These are phyloP conservation scores for Colletotrichum kahawae DNA, from an alignment of 2,329 filamentous ascomycete species.

Conservation along the genomic window DNA sequence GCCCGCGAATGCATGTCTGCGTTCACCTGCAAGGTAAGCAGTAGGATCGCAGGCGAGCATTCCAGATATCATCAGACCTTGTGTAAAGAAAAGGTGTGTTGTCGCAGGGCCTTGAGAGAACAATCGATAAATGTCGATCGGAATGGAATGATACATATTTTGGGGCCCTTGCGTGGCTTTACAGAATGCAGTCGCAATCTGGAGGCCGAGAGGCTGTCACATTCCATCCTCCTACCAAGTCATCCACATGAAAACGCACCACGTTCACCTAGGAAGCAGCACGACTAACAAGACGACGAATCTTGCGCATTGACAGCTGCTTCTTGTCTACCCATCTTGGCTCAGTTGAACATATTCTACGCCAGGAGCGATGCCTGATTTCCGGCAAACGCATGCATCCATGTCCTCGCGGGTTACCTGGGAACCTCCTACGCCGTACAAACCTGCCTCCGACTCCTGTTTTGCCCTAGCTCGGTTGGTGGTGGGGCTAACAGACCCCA, in stretches of 20 bases:
- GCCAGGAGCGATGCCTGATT: not conserved
- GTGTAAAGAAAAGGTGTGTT: too few species aligned
- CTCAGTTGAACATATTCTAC: not conserved
- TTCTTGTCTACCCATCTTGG: not conserved
- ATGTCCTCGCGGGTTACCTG: not conserved
- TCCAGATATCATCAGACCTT: too few species aligned
- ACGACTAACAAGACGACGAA: not conserved
- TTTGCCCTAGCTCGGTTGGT: not conserved
- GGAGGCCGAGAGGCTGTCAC: not conserved
- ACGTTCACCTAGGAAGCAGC: not conserved
- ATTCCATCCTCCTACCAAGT: not conserved
- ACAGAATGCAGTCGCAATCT: not conserved
- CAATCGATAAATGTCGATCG: not conserved
- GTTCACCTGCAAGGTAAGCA: not conserved
- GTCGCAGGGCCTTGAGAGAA: not conserved
- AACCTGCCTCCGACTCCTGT: not conserved
- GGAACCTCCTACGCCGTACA: not conserved
- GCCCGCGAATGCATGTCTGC: not conserved
- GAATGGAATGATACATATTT: not conserved
- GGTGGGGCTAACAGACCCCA: not conserved
- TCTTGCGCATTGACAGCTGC: not conserved
- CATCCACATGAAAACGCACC: not conserved
- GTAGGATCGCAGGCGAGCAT: too few species aligned
- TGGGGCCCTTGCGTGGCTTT: not conserved
- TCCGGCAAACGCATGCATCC: not conserved